Percentiles rank a stretch among this genome's conserved stretches.
phyloP scores from a whole-genome alignment of 78 protist species.

The Paulinella micropora region DNA sequence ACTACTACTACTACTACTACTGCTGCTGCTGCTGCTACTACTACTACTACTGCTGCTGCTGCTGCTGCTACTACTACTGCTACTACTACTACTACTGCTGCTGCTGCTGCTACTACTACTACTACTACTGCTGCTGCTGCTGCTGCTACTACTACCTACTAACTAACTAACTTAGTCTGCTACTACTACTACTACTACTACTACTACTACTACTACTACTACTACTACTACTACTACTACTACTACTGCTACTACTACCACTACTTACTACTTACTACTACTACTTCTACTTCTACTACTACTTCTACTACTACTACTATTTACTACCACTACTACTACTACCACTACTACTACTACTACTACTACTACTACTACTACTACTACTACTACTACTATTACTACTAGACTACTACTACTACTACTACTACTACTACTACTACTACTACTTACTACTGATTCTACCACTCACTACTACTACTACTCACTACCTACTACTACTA shows the following conservation, averaged over 20 bases:
- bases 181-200: neutral
- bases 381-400: neutral
- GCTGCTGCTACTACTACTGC: neutral
- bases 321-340: too few relatives aligned
- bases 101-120: neutral
- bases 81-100: neutral
- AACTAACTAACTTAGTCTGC: too few relatives aligned
- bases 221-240: neutral
- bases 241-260: neutral
- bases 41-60: neutral
- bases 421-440: neutral
- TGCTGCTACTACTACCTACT: too few relatives aligned
- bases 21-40: neutral
- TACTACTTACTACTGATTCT: too few relatives aligned
- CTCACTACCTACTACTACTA: too few relatives aligned
- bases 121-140: neutral
- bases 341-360: neutral
- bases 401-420: too few relatives aligned
- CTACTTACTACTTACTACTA: too few relatives aligned
- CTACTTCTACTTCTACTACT: neutral
- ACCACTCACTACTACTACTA: neutral
- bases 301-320: neutral
- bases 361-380: neutral
- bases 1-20: neutral
- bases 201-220: neutral